Conservation (phyloP, 768 basidiomycete genomes). For the Pleurotus platypus region DNA sequence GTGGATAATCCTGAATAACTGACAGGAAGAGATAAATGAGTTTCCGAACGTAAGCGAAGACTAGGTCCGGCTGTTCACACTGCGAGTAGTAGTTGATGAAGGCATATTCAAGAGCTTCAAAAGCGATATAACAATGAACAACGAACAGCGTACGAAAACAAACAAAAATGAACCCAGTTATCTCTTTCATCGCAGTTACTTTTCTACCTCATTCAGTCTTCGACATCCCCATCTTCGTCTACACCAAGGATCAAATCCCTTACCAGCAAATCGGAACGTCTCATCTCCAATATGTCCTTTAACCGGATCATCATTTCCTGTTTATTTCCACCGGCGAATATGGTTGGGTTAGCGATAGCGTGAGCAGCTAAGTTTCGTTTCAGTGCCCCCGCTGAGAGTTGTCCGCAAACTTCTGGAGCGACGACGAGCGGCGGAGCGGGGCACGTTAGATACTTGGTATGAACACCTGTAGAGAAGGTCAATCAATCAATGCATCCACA, state of each 20-base stretch:
- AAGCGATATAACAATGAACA: too few relatives aligned
- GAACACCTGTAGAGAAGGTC: constrained; percentile 31
- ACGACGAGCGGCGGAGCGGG: constrained; percentile 47
- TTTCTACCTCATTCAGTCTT: background rate
- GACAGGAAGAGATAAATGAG: too few relatives aligned
- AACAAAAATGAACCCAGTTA: too few relatives aligned
- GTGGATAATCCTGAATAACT: too few relatives aligned
- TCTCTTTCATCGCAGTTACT: too few relatives aligned
- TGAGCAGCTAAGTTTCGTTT: constrained; percentile 58
- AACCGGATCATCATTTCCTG: constrained; percentile 49
- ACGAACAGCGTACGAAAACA: too few relatives aligned
- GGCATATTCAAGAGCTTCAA: too few relatives aligned
- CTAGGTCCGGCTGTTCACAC: too few relatives aligned
- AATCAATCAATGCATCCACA: background rate
- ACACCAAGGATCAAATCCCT: constrained; percentile 32
- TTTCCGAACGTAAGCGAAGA: too few relatives aligned
- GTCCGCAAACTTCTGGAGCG: constrained; percentile 33
- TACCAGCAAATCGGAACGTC: constrained; percentile 49
- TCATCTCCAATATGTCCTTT: constrained; percentile 36
- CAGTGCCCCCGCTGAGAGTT: constrained; percentile 44
- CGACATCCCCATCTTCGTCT: background rate
- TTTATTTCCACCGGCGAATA: constrained; percentile 43
- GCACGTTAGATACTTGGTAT: constrained; percentile 43
- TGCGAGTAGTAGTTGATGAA: too few relatives aligned
- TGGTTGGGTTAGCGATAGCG: constrained; percentile 38